A percentile compares a stretch with the other conserved stretches of the same genome.
phyloP scores from a whole-genome alignment of 371 early-diverging fungal species.

The Mucor saturninus region DNA sequence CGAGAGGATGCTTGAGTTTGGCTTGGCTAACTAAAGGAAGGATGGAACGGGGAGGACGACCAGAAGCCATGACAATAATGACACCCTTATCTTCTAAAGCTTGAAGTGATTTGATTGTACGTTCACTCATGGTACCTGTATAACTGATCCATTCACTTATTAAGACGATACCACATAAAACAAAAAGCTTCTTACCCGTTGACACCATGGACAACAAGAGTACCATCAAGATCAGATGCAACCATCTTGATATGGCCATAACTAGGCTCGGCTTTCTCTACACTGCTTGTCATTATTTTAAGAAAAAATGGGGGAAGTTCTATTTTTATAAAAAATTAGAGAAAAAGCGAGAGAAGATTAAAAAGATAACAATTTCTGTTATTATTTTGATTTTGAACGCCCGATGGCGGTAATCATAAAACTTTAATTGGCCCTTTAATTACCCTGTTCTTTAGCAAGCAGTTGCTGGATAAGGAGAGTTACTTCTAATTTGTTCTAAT shows the following conservation, averaged over 20 bases:
- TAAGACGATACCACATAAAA: neutral
- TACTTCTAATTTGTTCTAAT: no score
- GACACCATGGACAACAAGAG: constrained; percentile 25
- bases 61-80: constrained; percentile 44
- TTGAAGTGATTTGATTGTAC: constrained; percentile 36
- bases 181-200: neutral
- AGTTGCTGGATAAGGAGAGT: no score
- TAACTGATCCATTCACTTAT: neutral
- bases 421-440: no score
- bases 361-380: no score
- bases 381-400: no score
- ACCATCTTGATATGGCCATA: constrained; percentile 32
- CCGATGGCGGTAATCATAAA: no score
- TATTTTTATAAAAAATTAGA: neutral
- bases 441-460: no score
- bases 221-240: constrained; percentile 52
- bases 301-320: neutral
- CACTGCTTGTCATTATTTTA: constrained; percentile 15
- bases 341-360: neutral
- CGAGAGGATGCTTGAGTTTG: constrained; percentile 28
- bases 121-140: constrained; percentile 30
- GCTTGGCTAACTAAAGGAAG: constrained; percentile 37
- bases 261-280: neutral
- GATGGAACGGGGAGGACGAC: constrained; percentile 45
- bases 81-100: constrained; percentile 37